A percentile compares a stretch with the other conserved stretches of the same genome.
Conservation (phyloP, 2,329 filamentous ascomycete genomes). For the Aureobasidium sp. region DNA sequence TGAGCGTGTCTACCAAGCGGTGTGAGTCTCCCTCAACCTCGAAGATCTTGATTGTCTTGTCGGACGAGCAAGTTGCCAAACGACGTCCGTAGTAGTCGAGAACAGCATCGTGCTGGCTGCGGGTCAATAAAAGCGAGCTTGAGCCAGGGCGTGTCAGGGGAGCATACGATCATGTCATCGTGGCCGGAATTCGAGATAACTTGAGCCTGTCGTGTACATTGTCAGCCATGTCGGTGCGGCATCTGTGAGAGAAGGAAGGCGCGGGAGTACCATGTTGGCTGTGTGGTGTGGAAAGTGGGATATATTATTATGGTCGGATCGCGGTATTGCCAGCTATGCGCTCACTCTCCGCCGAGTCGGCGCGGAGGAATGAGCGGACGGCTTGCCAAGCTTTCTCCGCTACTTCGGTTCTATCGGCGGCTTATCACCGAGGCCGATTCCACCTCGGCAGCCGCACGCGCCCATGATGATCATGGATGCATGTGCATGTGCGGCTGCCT, state of each 20-base stretch:
- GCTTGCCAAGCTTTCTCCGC: background rate
- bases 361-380: background rate
- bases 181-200: constrained; percentile 80
- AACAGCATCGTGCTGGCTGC: constrained; percentile 80
- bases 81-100: constrained; percentile 97
- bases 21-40: constrained; percentile 93
- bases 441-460: constrained; percentile 1
- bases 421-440: constrained; percentile 4
- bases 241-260: background rate
- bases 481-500: background rate
- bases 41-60: constrained; percentile 99
- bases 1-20: constrained; percentile 81
- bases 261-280: constrained; percentile 12
- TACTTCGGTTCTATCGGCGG: background rate
- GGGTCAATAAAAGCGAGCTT: background rate
- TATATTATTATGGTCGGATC: constrained; percentile 6
- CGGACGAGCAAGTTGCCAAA: constrained; percentile 92
- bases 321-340: constrained; percentile 7
- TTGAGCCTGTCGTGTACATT: constrained; percentile 48
- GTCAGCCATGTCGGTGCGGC: constrained; percentile 4
- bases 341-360: background rate
- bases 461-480: background rate
- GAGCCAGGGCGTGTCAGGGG: constrained; percentile 1
- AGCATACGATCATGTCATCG: constrained; percentile 98
- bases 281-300: constrained; percentile 10